Percentiles rank a stretch among this genome's conserved stretches.
These are phyloP conservation scores for Exutisphaerella laricina DNA, from an alignment of 2,329 filamentous ascomycete species.

Conservation along the genomic window DNA sequence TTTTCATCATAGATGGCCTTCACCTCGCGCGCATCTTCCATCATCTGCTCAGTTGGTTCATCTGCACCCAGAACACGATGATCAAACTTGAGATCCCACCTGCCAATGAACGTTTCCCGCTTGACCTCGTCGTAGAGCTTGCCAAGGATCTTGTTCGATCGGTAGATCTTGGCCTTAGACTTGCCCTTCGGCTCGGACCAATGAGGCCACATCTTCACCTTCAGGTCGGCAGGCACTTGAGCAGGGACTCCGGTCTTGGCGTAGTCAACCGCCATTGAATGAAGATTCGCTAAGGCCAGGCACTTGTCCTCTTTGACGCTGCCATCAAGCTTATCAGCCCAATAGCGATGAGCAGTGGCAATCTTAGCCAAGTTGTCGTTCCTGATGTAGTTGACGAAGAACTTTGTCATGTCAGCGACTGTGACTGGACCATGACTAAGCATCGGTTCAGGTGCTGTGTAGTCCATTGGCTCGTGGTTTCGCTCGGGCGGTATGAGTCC, in stretches of 20 bases:
- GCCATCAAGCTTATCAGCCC: constrained; percentile 54
- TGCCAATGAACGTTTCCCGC: constrained; percentile 63
- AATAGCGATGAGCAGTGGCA: constrained; percentile 73
- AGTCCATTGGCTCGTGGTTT: constrained; percentile 75
- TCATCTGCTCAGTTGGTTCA: constrained; percentile 47
- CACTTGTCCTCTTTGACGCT: constrained; percentile 67
- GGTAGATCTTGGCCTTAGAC: constrained; percentile 50
- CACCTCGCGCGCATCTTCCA: constrained; percentile 57
- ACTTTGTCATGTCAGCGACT: constrained; percentile 67
- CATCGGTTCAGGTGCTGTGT: constrained; percentile 53
- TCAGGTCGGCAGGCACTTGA: constrained; percentile 55
- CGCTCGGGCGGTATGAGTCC: constrained; percentile 64
- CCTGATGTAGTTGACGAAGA: constrained; percentile 91
- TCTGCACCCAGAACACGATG: constrained; percentile 63
- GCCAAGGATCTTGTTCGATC: constrained; percentile 68
- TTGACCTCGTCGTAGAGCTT: constrained; percentile 74
- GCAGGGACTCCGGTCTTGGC: constrained; percentile 82
- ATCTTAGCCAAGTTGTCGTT: constrained; percentile 77
- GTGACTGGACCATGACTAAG: constrained; percentile 59
- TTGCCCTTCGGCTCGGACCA: constrained; percentile 65
- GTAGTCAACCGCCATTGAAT: constrained; percentile 91
- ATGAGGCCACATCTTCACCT: constrained; percentile 68
- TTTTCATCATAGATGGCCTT: constrained; percentile 74
- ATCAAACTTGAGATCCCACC: constrained; percentile 71
- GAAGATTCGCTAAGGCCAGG: constrained; percentile 67